These are phyloP conservation scores for Delonix regia DNA, from an alignment of 306 rosid species.

Conservation along the genomic window DNA sequence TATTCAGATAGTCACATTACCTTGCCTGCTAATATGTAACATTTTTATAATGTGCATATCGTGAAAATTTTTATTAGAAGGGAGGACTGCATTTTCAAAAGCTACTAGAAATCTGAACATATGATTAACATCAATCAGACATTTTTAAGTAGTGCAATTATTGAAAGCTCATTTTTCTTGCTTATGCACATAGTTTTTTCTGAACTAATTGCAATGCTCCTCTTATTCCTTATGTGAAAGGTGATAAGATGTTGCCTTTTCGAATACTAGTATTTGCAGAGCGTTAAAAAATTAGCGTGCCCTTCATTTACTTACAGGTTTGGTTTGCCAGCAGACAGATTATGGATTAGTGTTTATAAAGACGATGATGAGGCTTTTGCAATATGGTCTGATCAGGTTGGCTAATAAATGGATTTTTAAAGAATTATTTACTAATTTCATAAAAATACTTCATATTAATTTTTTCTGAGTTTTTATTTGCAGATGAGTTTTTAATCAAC, in stretches of 20 bases:
- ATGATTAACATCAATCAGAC: neutral
- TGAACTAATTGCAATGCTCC: neutral
- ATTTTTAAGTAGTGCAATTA: neutral
- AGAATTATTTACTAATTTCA: slow-evolving; percentile 5
- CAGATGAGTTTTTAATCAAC: neutral
- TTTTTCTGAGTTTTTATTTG: neutral
- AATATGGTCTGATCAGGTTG: slow-evolving; percentile 80
- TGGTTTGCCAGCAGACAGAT: slow-evolving; percentile 69
- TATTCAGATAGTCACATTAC: neutral
- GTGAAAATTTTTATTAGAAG: neutral
- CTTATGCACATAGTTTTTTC: neutral
- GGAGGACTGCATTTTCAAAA: neutral
- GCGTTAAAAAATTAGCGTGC: neutral
- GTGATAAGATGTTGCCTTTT: slow-evolving; percentile 3
- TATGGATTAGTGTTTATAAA: slow-evolving; percentile 88
- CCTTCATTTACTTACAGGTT: slow-evolving; percentile 55
- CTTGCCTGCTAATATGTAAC: neutral
- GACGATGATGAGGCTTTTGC: slow-evolving; percentile 81
- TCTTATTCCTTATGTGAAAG: neutral
- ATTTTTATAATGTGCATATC: neutral
- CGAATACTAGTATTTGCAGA: neutral
- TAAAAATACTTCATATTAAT: neutral
- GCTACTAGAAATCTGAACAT: neutral
- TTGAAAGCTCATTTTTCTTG: neutral
- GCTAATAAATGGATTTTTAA: slow-evolving; percentile 26